A percentile compares a stretch with the other conserved stretches of the same genome.
Conservation (phyloP, 2,329 filamentous ascomycete species). For the Karstenula rhodostoma region DNA sequence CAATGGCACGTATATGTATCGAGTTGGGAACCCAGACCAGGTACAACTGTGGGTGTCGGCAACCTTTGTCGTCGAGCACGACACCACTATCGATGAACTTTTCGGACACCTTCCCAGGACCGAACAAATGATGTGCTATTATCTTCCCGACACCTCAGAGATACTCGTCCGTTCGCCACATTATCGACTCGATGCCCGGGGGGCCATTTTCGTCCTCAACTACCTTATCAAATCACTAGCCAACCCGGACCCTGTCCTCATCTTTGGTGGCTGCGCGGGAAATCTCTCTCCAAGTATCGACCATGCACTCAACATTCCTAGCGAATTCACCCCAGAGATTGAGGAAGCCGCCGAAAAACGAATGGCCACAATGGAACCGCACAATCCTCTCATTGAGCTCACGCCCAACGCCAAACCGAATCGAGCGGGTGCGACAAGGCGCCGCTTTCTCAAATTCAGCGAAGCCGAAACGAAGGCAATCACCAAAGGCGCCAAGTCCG, state of each 20-base stretch:
- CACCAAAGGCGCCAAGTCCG: conserved; percentile 20
- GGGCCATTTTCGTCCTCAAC: conserved; percentile 35
- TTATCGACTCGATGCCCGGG: conserved; percentile 36
- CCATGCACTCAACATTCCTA: conserved; percentile 26
- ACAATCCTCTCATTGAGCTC: conserved; percentile 29
- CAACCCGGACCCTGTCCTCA: conserved; percentile 25
- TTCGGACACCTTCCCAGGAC: conserved; percentile 34
- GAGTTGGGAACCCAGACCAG: conserved; percentile 29
- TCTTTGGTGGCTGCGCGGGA: conserved; percentile 33
- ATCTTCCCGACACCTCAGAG: conserved; percentile 29
- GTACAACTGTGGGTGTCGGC: conserved; percentile 34
- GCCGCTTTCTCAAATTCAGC: conserved; percentile 21
- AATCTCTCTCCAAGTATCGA: conserved; percentile 36
- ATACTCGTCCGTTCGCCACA: conserved; percentile 35
- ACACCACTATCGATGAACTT: conserved; percentile 30
- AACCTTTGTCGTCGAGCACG: conserved; percentile 28
- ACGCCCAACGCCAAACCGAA: conserved; percentile 20
- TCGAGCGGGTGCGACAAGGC: conserved; percentile 18
- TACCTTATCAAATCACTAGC: conserved; percentile 30
- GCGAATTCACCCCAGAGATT: conserved; percentile 25
- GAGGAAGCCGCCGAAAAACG: conserved; percentile 27
- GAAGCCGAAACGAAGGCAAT: conserved; percentile 26
- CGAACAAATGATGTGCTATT: conserved; percentile 39
- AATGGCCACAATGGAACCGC: conserved; percentile 27
- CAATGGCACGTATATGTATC: conserved; percentile 33